Evolutionary conservation across 495 filamentous ascomycete species (phyloP), one percentile per base, ranked within the genome.

Genomic region (Tuber microsphaerosporum): DNA sequence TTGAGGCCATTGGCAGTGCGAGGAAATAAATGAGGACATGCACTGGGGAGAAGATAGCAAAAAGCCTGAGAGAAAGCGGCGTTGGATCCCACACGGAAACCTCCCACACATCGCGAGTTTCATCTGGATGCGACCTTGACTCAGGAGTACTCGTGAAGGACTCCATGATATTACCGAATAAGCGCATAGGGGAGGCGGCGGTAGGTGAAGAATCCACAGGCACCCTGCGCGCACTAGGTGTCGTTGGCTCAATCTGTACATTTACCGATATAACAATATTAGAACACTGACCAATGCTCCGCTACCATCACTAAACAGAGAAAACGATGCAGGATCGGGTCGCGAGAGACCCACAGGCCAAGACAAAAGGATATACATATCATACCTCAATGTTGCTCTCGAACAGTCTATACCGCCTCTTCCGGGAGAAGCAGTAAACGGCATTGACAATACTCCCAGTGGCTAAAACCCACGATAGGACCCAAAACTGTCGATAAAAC

Each of bases 21-120:
- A 97, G 88, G 86, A 87, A 91, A 84, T 99, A 96, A 61, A 97
- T 88, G 44, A 97, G 85, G 48, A 95, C 88, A 84, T 99, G 95
- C 6, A 92, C 93, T 0, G 95, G 95, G 80, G 93, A 97, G 85
- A 99, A 97, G 70, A 95, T 85, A 78, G 92, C 96, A 82, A 98
- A 95, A 6, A 97, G 85, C 6, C 90, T 89, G 71, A 97, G 84
- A 71, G 90, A 92, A 51, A 97, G 86, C 12, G 95, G 93, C 42
- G 92, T 86, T 20, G 95, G 95, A 81, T 98, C 94, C 95, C 95
- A 99, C 22, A 98, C 88, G 0, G 90, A 88, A 73, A 99, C 83
- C 84, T 99, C 94, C 96, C 96, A 98, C 37, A 99, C 95, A 84
- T 99, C 95, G 5, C 91, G 87, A 37, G 90, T 89, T 65, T 89